Evolutionary conservation across 345 rosid genomes (phyloP).

Genomic region (Linum lewisii): DNA sequence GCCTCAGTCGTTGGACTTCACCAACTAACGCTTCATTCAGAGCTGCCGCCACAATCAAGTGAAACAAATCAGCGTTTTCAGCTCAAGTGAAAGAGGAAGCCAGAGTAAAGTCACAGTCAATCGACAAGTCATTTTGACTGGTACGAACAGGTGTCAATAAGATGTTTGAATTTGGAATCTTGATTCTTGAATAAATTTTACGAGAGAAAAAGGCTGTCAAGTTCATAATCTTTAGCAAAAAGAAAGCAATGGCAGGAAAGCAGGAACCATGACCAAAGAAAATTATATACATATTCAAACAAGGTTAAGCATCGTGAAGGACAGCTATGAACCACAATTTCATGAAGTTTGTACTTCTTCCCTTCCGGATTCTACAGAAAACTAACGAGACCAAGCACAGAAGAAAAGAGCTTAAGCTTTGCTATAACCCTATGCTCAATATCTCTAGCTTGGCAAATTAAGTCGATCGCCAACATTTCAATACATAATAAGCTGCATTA

Average conservation of each 20-base stretch:
- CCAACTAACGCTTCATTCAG: conserved; percentile 40
- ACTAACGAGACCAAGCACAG: neutral
- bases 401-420: neutral
- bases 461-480: neutral
- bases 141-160: too few species aligned
- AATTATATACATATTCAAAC: too few species aligned
- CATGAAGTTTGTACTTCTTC: neutral
- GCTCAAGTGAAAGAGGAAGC: too few species aligned
- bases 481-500: neutral
- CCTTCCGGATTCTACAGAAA: neutral
- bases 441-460: neutral
- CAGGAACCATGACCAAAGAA: neutral
- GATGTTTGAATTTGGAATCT: too few species aligned
- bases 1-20: conserved; percentile 42
- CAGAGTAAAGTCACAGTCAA: too few species aligned
- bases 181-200: neutral
- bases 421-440: too few species aligned
- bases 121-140: too few species aligned
- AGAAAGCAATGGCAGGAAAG: neutral
- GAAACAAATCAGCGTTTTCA: neutral
- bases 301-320: neutral
- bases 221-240: neutral
- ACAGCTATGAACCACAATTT: neutral
- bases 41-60: conserved; percentile 24
- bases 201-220: too few species aligned